Conservation (phyloP, 208 protist genomes). For the Crithidia sp. region DNA sequence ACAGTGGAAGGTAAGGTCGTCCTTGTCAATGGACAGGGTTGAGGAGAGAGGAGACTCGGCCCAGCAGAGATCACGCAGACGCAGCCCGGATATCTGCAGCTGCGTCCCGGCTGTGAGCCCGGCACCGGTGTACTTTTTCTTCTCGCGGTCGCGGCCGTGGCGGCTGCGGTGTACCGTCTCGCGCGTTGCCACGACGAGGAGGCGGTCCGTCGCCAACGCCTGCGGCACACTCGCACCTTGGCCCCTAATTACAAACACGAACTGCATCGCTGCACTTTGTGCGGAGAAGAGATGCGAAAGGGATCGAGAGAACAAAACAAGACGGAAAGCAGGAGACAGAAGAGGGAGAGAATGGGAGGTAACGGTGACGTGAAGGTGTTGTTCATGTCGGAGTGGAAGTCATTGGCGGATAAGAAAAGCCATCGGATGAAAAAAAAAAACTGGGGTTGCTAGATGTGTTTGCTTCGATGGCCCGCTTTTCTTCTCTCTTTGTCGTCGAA, state of each 20-base stretch:
- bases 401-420: not conserved
- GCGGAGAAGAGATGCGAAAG: not conserved
- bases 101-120: not conserved
- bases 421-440: not conserved
- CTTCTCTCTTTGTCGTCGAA: no score
- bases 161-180: constrained; percentile 29
- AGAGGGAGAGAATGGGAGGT: not conserved
- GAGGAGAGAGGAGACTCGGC: constrained; percentile 15
- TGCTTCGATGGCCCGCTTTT: no score
- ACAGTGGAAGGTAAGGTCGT: constrained; percentile 30
- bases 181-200: constrained; percentile 29
- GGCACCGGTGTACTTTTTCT: constrained; percentile 14
- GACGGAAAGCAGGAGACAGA: not conserved
- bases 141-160: constrained; percentile 9
- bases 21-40: constrained; percentile 13
- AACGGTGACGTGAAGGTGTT: not conserved
- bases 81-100: constrained; percentile 27
- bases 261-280: constrained; percentile 24
- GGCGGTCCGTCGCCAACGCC: constrained; percentile 24
- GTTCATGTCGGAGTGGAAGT: not conserved
- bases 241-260: constrained; percentile 25
- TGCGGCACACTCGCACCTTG: constrained; percentile 18
- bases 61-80: constrained; percentile 33
- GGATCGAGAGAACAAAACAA: not conserved
- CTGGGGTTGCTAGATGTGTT: not conserved